A percentile compares a stretch with the other conserved stretches of the same genome.
phyloP scores from a whole-genome alignment of 257 asterid species.

The Solanum paucissectum region DNA sequence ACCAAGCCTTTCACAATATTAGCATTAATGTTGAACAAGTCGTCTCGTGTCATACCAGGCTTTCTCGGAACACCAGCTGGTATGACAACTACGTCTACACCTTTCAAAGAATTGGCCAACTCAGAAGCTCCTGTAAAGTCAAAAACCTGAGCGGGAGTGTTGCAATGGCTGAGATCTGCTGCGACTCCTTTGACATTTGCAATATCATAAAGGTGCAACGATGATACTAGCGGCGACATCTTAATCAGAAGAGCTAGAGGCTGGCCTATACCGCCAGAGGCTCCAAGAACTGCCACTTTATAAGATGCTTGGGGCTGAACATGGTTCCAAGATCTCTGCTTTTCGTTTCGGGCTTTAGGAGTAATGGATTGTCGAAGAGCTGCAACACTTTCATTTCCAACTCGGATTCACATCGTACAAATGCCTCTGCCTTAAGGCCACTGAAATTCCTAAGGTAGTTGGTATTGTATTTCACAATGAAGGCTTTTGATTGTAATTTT shows the following conservation, averaged over 20 bases:
- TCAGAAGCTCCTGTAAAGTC: conserved; percentile 15
- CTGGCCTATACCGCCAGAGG: conserved; percentile 15
- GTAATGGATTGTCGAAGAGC: conserved; percentile 1
- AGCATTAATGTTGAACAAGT: conserved; percentile 13
- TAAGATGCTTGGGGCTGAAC: conserved; percentile 5
- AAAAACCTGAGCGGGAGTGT: conserved; percentile 10
- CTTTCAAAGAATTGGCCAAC: conserved; percentile 7
- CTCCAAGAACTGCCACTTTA: conserved; percentile 13
- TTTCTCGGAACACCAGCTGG: conserved; percentile 11
- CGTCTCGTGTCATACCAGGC: conserved; percentile 14
- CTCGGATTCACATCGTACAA: not conserved
- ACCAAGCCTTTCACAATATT: conserved; percentile 8
- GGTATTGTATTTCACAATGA: not conserved
- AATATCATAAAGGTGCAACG: conserved; percentile 7
- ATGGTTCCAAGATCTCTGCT: not conserved
- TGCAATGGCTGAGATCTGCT: conserved; percentile 13
- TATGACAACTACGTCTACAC: conserved; percentile 8
- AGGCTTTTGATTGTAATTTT: not conserved
- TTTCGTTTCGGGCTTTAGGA: not conserved
- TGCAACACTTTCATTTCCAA: not conserved
- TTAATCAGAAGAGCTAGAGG: conserved; percentile 9
- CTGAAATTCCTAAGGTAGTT: not conserved
- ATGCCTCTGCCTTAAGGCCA: conserved; percentile 5
- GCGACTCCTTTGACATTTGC: conserved; percentile 15
- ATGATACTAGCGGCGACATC: conserved; percentile 13